Evolutionary conservation across 73 alveolate genomes (phyloP), one percentile per base, ranked within the genome.

Genomic region (Paramecium sonneborni): DNA sequence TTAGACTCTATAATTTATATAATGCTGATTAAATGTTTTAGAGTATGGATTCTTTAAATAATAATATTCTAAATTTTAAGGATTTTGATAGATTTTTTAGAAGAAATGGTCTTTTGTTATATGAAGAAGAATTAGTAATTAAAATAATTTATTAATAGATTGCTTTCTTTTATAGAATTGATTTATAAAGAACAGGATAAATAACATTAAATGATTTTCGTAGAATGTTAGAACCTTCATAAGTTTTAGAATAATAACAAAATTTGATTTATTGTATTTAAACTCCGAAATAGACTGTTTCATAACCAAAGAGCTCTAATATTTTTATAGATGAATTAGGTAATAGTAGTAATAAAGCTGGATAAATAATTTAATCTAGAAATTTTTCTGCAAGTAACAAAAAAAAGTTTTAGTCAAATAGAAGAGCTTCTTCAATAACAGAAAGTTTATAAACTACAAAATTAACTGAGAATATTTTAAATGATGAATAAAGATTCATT

Each of bases 51-150:
- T 79, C 90, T 15, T 32, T 79, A 39, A 79, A 79, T 44, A 39
- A 79, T 14, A 46, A 46, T 43, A 12, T 23, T 6, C 41, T 79
- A 1, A 43, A 34, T 79, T 43, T 43, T 34, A 79, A 79, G 26
- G 90, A 79, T 79, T 30, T 79, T 41, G 90, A 79, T 79, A 79
- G 90, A 20, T 79, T 79, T 26, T 79, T 41, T 79, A 79, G 90
- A 79, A 79, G 90, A 44, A 79, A 79, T 79, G 90, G 90, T 4
- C 72, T 79, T 1, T 18, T 79, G 12, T 11, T 79, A 39, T 79
- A 79, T 79, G 90, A 79, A 23, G 90, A 79, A 37, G 90, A 79
- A 43, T 11, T 79, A 44, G 86, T 72, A 72, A 72, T 20, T 26
- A 1, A 18, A 34, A 12, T n/a, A 58, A 15, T 14, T 34, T 4